Conservation (phyloP, 164 flowering plant genomes). For the Magnolia officinalis region DNA sequence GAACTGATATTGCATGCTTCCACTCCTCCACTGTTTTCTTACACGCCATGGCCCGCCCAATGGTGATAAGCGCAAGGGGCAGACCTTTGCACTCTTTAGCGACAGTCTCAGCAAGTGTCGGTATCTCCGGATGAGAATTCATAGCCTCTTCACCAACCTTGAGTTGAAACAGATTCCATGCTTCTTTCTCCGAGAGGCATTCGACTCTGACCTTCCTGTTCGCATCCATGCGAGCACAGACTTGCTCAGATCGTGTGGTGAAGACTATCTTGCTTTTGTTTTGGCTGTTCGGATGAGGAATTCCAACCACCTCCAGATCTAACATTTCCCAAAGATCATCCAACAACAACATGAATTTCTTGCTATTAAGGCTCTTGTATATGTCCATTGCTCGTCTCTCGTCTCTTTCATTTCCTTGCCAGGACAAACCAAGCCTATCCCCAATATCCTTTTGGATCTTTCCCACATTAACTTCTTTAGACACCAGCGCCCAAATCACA, state of each 20-base stretch:
- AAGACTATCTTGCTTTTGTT: conserved; percentile 5
- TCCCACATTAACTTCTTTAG: not conserved
- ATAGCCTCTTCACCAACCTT: conserved; percentile 7
- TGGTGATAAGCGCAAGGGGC: conserved; percentile 11
- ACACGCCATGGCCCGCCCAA: conserved; percentile 11
- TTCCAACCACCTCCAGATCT: conserved; percentile 1
- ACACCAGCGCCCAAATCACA: conserved; percentile 1
- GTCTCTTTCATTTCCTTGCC: not conserved
- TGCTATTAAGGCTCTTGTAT: not conserved
- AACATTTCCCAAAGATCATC: conserved; percentile 17
- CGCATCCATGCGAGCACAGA: conserved; percentile 8
- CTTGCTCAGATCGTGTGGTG: not conserved
- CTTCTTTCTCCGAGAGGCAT: not conserved
- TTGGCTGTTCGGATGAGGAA: not conserved
- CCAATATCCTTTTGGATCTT: conserved; percentile 1
- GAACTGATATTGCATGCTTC: conserved; percentile 6
- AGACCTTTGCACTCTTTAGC: conserved; percentile 9
- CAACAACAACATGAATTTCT: conserved; percentile 10
- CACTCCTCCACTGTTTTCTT: not conserved
- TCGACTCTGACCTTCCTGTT: conserved; percentile 9
- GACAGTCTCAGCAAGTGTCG: conserved; percentile 1
- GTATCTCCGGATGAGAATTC: not conserved
- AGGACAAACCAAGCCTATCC: conserved; percentile 1
- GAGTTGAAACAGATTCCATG: conserved; percentile 8
- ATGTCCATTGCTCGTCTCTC: not conserved